Evolutionary conservation across 1,139 yeast species (phyloP), one percentile per base, ranked within the genome.

Genomic region (Zygosaccharomyces pseudobailii): DNA sequence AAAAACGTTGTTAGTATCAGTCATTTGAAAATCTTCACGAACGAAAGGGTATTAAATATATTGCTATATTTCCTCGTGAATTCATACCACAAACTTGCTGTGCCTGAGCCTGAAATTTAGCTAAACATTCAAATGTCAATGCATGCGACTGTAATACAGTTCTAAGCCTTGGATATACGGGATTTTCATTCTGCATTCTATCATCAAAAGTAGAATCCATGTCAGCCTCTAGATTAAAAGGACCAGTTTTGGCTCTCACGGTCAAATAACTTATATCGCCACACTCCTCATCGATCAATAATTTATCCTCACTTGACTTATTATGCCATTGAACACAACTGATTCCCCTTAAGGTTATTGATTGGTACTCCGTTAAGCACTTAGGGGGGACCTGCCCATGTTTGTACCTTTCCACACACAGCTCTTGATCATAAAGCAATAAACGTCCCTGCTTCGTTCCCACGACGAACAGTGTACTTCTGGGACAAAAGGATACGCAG

Each of bases 51-150:
- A 20, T 39, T 13, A 13, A 13, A 13, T 13, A 13, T 13, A 13
- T 13, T 13, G 17, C 17, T 13, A 13, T 13, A 13, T 13, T 2
- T 13, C 17, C 17, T 13, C 17, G 17, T 13, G 30, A n/a, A 20
- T 39, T 53, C 59, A 51, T 74, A 67, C 89, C 90, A 64, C 92
- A 85, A 24, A 85, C 76, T 58, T 82, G 88, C 55, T 83, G 87
- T 36, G 72, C 72, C 49, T 80, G 84, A 43, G 82, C 75, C 55
- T 70, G 70, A 54, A 82, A 71, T 4, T 60, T 56, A 5, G 65
- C 57, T 1, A 59, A 47, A 7, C 65, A 49, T 9, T 45, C 49
- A 25, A 72, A 40, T 10, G 32, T 39, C 42, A 31, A 47, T 46
- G 4, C 17, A 23, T 43, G 27, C 38, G 35, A 4, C 34, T 25